Evolutionary conservation across 1,139 yeast species (phyloP), one percentile per base, ranked within the genome.

Genomic region (Diutina scorzettiae): DNA sequence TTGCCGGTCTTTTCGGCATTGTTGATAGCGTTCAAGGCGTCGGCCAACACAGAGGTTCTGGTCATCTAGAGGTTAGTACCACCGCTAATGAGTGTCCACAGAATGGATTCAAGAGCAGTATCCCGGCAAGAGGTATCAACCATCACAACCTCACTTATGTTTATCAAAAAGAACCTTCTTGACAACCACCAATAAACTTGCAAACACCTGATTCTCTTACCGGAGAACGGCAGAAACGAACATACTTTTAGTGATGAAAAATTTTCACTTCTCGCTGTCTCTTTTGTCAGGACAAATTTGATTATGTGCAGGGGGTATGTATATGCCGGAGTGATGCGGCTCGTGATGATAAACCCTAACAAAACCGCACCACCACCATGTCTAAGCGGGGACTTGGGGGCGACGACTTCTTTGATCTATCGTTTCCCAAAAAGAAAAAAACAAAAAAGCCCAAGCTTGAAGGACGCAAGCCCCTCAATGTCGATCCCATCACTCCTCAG

Each of bases 1-100:
- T 91, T 91, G 71, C 98, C 98, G 66, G 96, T 81, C 74, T 89
- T 91, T 76, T 91, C 98, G 69, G 98, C 98, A 69, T 91, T 91
- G 89, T 89, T 86, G 68, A 91, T 91, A 60, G 96, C 80, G 69
- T 91, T 89, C 66, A 91, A 83, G 66, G 98, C 97, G 75, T 91
- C 98, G 62, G 97, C 97, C 71, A 91, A 84, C 66, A 32, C 37
- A 25, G 37, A 32, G 19, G 37, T 32, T 32, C 37, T 32, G 20
- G 37, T 32, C 37, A 32, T 32, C 37, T 32, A 32, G 21, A 32
- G 5, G 25, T 32, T 32, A 20, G 24, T 32, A 19, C 12, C 25
- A 20, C 37, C 37, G 37, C 37, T 32, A 21, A 32, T 32, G 37
- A 32, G 37, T 32, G 37, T 32, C 37, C 20, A 18, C 20, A 31